Evolutionary conservation across 2,329 filamentous ascomycete species (phyloP), one percentile per base, ranked within the genome.

Genomic region (Stagonosporopsis rhizophila): DNA sequence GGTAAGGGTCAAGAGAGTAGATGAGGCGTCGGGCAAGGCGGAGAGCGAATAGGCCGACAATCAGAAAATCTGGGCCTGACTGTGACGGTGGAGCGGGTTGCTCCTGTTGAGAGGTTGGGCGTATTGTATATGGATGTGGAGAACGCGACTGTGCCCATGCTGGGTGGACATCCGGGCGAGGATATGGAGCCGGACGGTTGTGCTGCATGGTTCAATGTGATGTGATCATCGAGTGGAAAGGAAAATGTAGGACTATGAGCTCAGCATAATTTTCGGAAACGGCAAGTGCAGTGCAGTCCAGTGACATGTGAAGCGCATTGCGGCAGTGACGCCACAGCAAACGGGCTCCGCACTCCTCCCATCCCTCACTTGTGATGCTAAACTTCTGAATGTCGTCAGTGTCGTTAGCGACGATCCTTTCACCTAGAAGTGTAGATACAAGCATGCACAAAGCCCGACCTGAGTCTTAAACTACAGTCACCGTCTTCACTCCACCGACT

Each of bases 11-110:
- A 3, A 71, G 62, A 2, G 52, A 27, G 11, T 59, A 28, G 28
- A 70, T 59, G 5, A 70, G 45, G 6, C 44, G 51, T 5, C 53
- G 57, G 2, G 67, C 40, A 7, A 70, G 55, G 6, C 67, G 68
- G 2, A 70, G 59, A 0, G 67, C 61, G 42, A 72, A 72, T 3
- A 72, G 61, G 9, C 62, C 63, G n/a, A 72, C 28, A 37, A 72
- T 63, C 19, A 70, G 48, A 41, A 65, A 69, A 12, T 20, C 23
- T 8, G 28, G 8, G 6, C 3, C n/a, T 25, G 23, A 5, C 19
- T 15, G 20, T 12, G 28, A n/a, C 11, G 17, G n/a, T 35, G 32
- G 19, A 9, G 20, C 5, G 34, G n/a, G 40, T 3, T 17, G 30
- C 19, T 22, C 22, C 2, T 6, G 22, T 4, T 38, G 20, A 6